Evolutionary conservation across 2,329 filamentous ascomycete genomes (phyloP).

Genomic region (Coniella vitis): DNA sequence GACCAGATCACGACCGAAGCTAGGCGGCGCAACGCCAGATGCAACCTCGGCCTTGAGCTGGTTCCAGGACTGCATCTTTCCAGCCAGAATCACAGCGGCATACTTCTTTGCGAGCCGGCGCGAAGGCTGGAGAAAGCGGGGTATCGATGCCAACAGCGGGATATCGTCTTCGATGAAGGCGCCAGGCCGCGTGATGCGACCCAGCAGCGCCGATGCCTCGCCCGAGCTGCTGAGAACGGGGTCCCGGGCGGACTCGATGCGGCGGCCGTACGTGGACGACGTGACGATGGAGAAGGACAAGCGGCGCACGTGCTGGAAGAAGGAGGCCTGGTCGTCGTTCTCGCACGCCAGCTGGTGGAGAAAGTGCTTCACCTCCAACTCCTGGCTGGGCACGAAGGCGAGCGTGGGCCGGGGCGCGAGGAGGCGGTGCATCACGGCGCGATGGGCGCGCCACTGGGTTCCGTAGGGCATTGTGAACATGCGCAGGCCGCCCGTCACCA

Average conservation of each 20-base stretch:
- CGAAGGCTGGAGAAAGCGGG: conserved; percentile 21
- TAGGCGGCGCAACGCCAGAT: neutral
- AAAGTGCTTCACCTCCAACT: conserved; percentile 38
- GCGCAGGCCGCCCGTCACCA: conserved; percentile 32
- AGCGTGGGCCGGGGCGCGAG: conserved; percentile 28
- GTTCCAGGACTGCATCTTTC: neutral
- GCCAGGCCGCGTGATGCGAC: conserved; percentile 18
- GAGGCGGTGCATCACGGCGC: conserved; percentile 31
- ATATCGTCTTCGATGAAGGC: conserved; percentile 23
- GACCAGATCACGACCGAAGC: neutral
- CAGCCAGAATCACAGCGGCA: neutral
- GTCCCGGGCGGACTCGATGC: conserved; percentile 20
- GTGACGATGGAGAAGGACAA: conserved; percentile 24
- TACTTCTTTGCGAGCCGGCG: conserved; percentile 12
- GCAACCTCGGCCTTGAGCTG: neutral
- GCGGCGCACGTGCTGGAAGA: conserved; percentile 24
- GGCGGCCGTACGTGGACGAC: conserved; percentile 22
- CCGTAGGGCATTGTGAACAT: conserved; percentile 35
- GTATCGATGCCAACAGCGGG: conserved; percentile 20
- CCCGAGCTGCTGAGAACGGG: conserved; percentile 2
- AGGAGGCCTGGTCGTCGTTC: conserved; percentile 23
- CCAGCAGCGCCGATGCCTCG: conserved; percentile 16
- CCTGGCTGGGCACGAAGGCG: conserved; percentile 35
- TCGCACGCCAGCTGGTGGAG: conserved; percentile 31
- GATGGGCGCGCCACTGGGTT: conserved; percentile 30